Evolutionary conservation across 2,329 filamentous ascomycete genomes (phyloP).

Genomic region (Didymella pomorum): DNA sequence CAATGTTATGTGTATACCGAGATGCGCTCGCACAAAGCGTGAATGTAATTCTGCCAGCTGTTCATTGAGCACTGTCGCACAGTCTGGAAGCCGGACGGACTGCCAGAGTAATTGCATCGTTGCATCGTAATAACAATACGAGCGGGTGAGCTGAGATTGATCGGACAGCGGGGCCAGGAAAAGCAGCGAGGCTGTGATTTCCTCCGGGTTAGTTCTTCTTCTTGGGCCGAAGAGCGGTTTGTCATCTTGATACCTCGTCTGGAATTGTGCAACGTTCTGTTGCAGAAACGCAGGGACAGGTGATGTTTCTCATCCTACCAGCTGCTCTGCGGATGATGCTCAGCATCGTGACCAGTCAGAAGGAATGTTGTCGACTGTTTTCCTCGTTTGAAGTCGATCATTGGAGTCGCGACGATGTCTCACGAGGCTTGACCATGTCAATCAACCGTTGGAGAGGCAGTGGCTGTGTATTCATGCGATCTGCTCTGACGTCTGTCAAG

Average conservation of each 20-base stretch:
- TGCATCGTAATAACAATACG: constrained; percentile 15
- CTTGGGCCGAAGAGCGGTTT: neutral
- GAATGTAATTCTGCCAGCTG: neutral
- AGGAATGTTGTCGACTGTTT: neutral
- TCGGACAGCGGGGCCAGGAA: constrained; percentile 4
- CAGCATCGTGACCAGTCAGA: neutral
- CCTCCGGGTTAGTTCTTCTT: neutral
- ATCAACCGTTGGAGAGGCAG: constrained; percentile 2
- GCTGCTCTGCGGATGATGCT: neutral
- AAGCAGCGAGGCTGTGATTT: constrained; percentile 3
- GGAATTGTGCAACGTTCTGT: constrained; percentile 1
- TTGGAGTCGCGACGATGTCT: constrained; percentile 1
- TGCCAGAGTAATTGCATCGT: constrained; percentile 1
- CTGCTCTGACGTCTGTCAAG: constrained; percentile 13
- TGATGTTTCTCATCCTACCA: neutral
- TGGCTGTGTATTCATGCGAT: constrained; percentile 17
- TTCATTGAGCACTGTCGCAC: constrained; percentile 1
- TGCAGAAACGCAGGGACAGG: neutral
- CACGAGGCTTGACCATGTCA: constrained; percentile 2
- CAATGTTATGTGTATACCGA: neutral
- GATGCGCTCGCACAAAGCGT: neutral
- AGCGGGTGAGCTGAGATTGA: constrained; percentile 10
- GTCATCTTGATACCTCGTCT: neutral
- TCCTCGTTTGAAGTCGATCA: neutral
- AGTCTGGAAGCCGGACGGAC: constrained; percentile 1